These are phyloP conservation scores for Austroboletus sp. DNA, from an alignment of 1,284 basidiomycete genomes.

Conservation along the genomic window DNA sequence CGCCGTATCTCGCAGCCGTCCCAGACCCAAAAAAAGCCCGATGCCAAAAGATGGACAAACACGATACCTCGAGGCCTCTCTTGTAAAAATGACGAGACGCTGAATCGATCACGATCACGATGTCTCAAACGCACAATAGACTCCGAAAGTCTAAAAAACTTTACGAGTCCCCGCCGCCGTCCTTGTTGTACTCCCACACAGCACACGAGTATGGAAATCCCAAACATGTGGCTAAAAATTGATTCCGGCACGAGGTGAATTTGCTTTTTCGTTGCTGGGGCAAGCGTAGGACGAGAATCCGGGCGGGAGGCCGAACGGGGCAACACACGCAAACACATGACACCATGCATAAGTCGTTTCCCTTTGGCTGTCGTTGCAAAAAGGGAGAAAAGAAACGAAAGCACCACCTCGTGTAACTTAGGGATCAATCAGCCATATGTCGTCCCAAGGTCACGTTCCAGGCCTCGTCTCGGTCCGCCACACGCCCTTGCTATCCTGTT, in stretches of 20 bases:
- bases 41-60: background rate
- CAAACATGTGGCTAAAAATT: slow-evolving; percentile 14
- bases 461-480: background rate
- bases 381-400: slow-evolving; percentile 2
- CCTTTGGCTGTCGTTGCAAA: background rate
- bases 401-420: slow-evolving; percentile 1
- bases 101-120: background rate
- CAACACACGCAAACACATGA: background rate
- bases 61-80: background rate
- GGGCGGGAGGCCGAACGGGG: background rate
- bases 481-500: background rate
- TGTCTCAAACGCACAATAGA: background rate
- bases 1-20: background rate
- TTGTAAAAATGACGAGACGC: background rate
- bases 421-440: slow-evolving; percentile 5
- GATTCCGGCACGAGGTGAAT: background rate
- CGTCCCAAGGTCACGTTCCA: background rate
- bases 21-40: background rate
- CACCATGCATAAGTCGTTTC: background rate
- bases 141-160: background rate
- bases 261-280: slow-evolving; percentile 6
- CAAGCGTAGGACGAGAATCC: slow-evolving; percentile 5
- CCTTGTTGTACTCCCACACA: background rate
- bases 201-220: background rate
- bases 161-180: background rate